Percentiles rank a stretch among this genome's conserved stretches.
Evolutionary conservation across 257 asterid species (phyloP).

Genomic region (Haberlea rhodopensis): DNA sequence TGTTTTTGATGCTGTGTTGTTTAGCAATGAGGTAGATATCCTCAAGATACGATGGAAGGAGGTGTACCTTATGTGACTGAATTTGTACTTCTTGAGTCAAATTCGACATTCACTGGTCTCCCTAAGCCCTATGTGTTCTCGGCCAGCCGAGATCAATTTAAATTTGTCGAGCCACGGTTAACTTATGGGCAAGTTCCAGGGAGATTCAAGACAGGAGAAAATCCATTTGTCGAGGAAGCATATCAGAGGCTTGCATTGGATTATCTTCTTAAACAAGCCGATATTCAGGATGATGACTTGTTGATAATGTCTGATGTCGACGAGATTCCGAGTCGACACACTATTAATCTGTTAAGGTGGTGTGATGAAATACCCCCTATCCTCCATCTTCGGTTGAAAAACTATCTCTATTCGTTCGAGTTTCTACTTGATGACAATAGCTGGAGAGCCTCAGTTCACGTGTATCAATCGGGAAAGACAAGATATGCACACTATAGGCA

Average conservation of each 20-base stretch:
- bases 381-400: slow-evolving; percentile 73
- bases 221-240: slow-evolving; percentile 86
- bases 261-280: slow-evolving; percentile 66
- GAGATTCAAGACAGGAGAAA: slow-evolving; percentile 64
- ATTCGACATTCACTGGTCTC: slow-evolving; percentile 78
- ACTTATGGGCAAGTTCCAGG: slow-evolving; percentile 72
- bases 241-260: slow-evolving; percentile 77
- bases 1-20: slow-evolving; percentile 78
- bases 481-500: slow-evolving; percentile 78
- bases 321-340: slow-evolving; percentile 76
- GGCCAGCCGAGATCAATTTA: slow-evolving; percentile 43
- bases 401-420: slow-evolving; percentile 80
- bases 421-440: slow-evolving; percentile 63
- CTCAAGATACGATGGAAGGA: slow-evolving; percentile 85
- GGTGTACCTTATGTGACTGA: slow-evolving; percentile 64
- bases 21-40: slow-evolving; percentile 77
- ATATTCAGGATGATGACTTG: slow-evolving; percentile 80
- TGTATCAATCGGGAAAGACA: slow-evolving; percentile 67
- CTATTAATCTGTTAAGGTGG: slow-evolving; percentile 79
- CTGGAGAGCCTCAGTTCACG: slow-evolving; percentile 86
- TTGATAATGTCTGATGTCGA: slow-evolving; percentile 91
- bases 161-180: slow-evolving; percentile 67
- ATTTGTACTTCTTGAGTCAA: slow-evolving; percentile 78
- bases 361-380: slow-evolving; percentile 70
- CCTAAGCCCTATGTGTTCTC: slow-evolving; percentile 72